Conservation (phyloP, 2,329 filamentous ascomycete genomes). For the Paracorniculantispora psalliotae region DNA sequence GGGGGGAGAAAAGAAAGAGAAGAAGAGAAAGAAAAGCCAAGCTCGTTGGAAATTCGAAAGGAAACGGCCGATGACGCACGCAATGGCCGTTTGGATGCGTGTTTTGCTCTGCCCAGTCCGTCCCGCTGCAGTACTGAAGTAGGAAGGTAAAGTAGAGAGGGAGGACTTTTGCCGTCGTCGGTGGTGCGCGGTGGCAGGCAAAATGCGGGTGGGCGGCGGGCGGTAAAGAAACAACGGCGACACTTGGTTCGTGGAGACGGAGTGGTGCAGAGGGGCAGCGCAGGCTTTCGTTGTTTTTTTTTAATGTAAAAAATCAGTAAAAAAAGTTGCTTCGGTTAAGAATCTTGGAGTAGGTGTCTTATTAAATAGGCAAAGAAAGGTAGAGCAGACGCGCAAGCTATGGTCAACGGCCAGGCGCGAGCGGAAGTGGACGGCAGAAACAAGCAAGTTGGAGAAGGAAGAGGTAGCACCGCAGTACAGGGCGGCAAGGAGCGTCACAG, state of each 20-base stretch:
- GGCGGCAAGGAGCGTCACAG: too few species aligned
- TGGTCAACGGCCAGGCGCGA: too few species aligned
- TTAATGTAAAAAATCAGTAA: background rate
- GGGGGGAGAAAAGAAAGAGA: background rate
- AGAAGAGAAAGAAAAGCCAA: constrained; percentile 13
- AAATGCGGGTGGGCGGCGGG: background rate
- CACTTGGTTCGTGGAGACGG: background rate
- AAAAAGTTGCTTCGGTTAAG: too few species aligned
- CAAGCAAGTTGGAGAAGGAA: too few species aligned
- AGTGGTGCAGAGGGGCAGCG: background rate
- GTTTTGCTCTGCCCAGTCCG: constrained; percentile 4
- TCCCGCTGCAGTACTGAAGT: too few species aligned
- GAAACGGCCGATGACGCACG: background rate
- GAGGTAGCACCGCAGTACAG: too few species aligned
- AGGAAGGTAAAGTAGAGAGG: background rate
- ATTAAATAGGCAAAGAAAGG: too few species aligned
- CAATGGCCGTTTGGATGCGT: background rate
- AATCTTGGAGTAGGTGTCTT: too few species aligned
- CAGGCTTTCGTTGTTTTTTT: background rate
- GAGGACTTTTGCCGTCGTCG: constrained; percentile 5
- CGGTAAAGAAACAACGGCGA: background rate
- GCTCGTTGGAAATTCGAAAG: background rate
- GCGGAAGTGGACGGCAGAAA: too few species aligned
- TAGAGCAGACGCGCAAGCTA: too few species aligned
- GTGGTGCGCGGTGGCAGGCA: background rate